Evolutionary conservation across 2,329 filamentous ascomycete species (phyloP).

Genomic region (Lecanoromycetidae sp.): DNA sequence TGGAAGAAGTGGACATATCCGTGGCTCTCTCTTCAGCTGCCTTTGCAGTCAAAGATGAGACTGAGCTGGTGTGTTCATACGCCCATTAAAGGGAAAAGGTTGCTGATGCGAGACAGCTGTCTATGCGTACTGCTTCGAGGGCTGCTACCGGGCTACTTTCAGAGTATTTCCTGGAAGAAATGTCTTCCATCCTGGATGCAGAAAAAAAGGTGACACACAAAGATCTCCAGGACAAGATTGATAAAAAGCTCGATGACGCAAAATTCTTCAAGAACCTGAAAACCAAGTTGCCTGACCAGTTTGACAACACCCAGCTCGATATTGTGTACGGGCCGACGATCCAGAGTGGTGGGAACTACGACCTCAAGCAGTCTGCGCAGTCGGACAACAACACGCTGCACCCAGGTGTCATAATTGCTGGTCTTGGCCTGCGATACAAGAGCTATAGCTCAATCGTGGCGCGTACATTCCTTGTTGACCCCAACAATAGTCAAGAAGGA

Average conservation of each 20-base stretch:
- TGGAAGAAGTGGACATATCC: constrained; percentile 79
- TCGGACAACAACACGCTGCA: constrained; percentile 75
- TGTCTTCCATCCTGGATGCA: constrained; percentile 89
- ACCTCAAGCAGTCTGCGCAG: constrained; percentile 67
- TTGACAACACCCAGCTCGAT: constrained; percentile 79
- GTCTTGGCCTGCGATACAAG: constrained; percentile 86
- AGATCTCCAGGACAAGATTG: constrained; percentile 71
- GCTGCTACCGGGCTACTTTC: constrained; percentile 91
- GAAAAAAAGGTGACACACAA: constrained; percentile 96
- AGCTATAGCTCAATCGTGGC: constrained; percentile 89
- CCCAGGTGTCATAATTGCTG: constrained; percentile 84
- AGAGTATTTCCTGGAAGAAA: constrained; percentile 94
- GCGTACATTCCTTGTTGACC: constrained; percentile 90
- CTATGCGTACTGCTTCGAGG: constrained; percentile 86
- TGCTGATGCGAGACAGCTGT: constrained; percentile 42
- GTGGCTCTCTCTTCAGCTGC: constrained; percentile 69
- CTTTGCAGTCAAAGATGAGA: constrained; percentile 88
- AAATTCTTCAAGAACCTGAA: constrained; percentile 82
- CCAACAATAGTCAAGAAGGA: constrained; percentile 87
- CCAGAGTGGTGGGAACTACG: constrained; percentile 92
- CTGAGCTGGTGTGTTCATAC: constrained; percentile 53
- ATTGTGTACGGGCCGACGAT: constrained; percentile 87
- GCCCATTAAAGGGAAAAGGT: constrained; percentile 5
- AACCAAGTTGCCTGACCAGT: constrained; percentile 71
- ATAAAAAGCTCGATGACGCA: constrained; percentile 79